These are phyloP conservation scores for Sporothrix protearum DNA, from an alignment of 2,329 filamentous ascomycete species.

Conservation along the genomic window DNA sequence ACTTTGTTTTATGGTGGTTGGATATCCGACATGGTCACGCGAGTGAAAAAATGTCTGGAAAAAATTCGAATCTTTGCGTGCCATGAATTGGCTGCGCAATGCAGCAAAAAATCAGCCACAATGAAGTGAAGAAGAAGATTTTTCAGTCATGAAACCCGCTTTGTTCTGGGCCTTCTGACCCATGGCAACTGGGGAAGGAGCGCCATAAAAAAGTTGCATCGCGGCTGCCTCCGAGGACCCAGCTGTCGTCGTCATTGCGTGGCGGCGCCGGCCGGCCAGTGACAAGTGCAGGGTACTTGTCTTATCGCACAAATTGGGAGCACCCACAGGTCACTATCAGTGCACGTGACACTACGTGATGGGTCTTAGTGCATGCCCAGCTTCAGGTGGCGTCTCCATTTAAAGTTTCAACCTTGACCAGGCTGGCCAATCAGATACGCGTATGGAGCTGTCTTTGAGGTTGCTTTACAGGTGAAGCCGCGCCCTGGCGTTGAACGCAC, in stretches of 20 bases:
- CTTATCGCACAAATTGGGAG: not conserved
- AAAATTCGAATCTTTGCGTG: not conserved
- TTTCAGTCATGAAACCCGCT: not conserved
- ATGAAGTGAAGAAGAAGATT: not conserved
- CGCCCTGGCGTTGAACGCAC: not conserved
- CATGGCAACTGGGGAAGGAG: not conserved
- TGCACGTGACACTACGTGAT: not conserved
- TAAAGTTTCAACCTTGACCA: not conserved
- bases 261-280: constrained; percentile 2
- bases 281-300: not conserved
- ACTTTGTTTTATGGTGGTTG: not conserved
- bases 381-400: not conserved
- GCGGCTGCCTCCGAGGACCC: constrained; percentile 14
- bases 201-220: not conserved
- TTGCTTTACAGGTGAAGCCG: not conserved
- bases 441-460: not conserved
- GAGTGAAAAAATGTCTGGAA: not conserved
- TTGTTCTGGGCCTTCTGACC: constrained; percentile 2
- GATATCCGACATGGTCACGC: not conserved
- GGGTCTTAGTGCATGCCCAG: not conserved
- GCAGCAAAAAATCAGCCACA: not conserved
- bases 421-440: not conserved
- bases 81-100: not conserved
- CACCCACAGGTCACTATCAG: not conserved
- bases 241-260: not conserved